Evolutionary conservation across 2,329 filamentous ascomycete species (phyloP).

Genomic region (Biscogniauxia marginata): DNA sequence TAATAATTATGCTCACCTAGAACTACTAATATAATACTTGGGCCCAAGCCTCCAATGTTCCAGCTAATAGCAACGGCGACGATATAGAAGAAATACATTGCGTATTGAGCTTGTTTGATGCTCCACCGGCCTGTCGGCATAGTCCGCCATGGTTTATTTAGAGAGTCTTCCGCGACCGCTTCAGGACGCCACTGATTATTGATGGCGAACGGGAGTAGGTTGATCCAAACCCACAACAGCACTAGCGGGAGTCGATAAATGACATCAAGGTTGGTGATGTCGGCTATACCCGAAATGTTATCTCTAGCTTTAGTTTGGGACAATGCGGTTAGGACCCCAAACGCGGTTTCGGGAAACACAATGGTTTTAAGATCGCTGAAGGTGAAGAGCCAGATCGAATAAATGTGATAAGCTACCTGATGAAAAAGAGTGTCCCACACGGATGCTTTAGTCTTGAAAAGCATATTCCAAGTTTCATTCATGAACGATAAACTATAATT

Average conservation of each 20-base stretch:
- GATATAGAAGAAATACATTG: slow-evolving; percentile 16
- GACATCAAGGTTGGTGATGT: not conserved
- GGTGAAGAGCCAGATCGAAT: slow-evolving; percentile 25
- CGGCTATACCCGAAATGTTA: not conserved
- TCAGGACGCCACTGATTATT: slow-evolving; percentile 28
- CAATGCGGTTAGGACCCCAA: slow-evolving; percentile 13
- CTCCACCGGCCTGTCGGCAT: slow-evolving; percentile 25
- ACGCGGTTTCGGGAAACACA: slow-evolving; percentile 14
- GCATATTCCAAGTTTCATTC: too few relatives aligned
- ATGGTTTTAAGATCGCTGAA: slow-evolving; percentile 26
- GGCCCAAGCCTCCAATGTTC: slow-evolving; percentile 16
- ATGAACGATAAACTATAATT: too few relatives aligned
- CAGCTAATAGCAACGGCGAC: slow-evolving; percentile 7
- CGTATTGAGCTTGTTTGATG: slow-evolving; percentile 10
- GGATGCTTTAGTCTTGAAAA: too few relatives aligned
- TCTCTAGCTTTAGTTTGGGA: not conserved
- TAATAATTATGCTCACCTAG: not conserved
- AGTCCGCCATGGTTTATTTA: slow-evolving; percentile 35
- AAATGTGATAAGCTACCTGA: slow-evolving; percentile 1
- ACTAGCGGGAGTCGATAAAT: slow-evolving; percentile 9
- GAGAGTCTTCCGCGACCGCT: slow-evolving; percentile 27
- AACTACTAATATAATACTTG: slow-evolving; percentile 2
- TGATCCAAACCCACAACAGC: slow-evolving; percentile 29
- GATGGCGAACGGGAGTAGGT: slow-evolving; percentile 29
- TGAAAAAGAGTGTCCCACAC: too few relatives aligned